Evolutionary conservation across 176 grass and related monocot genomes (phyloP).

Genomic region (Aegilops sharonensis): DNA sequence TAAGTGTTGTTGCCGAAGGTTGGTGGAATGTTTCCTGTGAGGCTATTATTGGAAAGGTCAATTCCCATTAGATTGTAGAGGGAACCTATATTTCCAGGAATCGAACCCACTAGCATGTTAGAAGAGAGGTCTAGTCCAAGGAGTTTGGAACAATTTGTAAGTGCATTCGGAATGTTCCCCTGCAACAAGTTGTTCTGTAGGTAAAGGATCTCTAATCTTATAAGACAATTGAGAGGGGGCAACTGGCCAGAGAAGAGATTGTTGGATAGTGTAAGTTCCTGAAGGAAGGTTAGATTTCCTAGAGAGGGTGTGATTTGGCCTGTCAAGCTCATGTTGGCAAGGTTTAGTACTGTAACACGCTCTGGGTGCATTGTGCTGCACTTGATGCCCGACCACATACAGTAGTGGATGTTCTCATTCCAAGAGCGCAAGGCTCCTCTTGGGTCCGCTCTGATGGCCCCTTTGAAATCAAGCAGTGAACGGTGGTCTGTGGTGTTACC

Average conservation of each 20-base stretch:
- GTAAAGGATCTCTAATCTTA: fast-evolving
- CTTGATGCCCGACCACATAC: neutral
- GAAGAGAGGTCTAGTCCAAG: fast-evolving
- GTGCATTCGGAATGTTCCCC: neutral
- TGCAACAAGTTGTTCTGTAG: neutral
- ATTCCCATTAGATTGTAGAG: neutral
- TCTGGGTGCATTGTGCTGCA: neutral
- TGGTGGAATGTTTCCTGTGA: neutral
- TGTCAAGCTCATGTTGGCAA: neutral
- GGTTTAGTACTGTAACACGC: neutral
- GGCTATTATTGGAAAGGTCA: neutral
- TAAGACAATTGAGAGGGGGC: neutral
- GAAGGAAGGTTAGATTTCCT: neutral
- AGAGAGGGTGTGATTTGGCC: neutral
- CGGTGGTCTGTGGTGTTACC: neutral
- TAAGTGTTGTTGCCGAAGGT: neutral
- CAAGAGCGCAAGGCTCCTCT: neutral
- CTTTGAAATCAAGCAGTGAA: neutral
- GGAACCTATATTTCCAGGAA: neutral
- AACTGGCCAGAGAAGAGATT: neutral
- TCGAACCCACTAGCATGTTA: neutral
- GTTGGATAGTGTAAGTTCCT: neutral
- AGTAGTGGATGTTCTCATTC: neutral
- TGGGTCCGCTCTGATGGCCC: neutral
- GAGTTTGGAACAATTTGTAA: neutral